phyloP scores from a whole-genome alignment of 2,329 filamentous ascomycete species.

The Aspergillus brasiliensis region DNA sequence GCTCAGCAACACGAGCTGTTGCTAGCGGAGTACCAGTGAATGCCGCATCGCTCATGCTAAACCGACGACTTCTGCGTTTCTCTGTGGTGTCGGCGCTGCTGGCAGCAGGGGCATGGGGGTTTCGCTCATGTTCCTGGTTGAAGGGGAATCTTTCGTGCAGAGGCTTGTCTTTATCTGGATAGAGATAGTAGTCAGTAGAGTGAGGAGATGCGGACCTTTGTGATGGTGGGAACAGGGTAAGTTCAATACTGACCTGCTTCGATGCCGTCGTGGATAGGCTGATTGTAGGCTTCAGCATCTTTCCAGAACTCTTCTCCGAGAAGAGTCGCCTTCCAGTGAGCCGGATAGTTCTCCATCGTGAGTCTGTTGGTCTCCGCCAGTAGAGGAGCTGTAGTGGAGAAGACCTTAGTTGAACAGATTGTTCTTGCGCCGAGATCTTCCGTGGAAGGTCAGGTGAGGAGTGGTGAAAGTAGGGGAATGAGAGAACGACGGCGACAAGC shows the following conservation, averaged over 20 bases:
- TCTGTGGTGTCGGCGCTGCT: not conserved
- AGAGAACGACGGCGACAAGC: not conserved
- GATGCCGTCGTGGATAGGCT: slow-evolving; percentile 18
- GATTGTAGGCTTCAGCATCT: slow-evolving; percentile 25
- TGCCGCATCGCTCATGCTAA: slow-evolving; percentile 30
- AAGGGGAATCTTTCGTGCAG: slow-evolving; percentile 30
- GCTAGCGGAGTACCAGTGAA: not conserved
- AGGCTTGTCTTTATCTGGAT: slow-evolving; percentile 14
- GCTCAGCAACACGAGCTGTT: slow-evolving; percentile 8
- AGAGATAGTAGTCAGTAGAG: not conserved
- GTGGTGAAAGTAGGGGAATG: not conserved
- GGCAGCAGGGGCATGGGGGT: slow-evolving; percentile 1
- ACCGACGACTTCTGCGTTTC: slow-evolving; percentile 22
- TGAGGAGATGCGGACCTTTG: no score
- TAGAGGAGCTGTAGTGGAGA: not conserved
- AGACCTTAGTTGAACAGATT: not conserved
- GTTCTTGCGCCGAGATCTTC: not conserved
- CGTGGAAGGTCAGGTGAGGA: not conserved
- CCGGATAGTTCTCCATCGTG: slow-evolving; percentile 23
- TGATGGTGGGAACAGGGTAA: no score
- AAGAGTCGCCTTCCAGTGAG: slow-evolving; percentile 30
- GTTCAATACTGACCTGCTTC: slow-evolving; percentile 17
- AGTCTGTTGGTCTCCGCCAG: not conserved
- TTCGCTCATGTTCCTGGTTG: slow-evolving; percentile 21
- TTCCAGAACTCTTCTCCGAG: slow-evolving; percentile 33